Percentiles rank a stretch among this genome's conserved stretches.
These are phyloP conservation scores for Escallonia rubra DNA, from an alignment of 129 eudicot species.

Conservation along the genomic window DNA sequence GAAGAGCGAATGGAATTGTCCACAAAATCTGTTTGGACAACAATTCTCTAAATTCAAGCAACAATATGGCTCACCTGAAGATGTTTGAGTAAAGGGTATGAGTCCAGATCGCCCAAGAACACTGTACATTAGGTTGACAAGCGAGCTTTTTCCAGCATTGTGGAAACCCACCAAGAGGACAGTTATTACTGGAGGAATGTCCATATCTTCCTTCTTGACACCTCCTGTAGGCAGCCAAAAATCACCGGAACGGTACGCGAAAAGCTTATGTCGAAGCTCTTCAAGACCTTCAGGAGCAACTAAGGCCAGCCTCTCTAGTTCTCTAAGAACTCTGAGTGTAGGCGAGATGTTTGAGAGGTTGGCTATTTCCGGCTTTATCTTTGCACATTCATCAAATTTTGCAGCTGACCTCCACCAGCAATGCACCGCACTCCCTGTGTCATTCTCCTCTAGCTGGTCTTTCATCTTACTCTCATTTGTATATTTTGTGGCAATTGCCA, in stretches of 20 bases:
- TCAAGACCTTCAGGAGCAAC: conserved; percentile 13
- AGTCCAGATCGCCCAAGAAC: conserved; percentile 27
- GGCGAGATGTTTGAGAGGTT: conserved; percentile 11
- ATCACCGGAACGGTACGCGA: conserved; percentile 20
- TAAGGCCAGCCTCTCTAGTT: conserved; percentile 20
- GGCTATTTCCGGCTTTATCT: background rate
- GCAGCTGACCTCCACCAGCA: conserved; percentile 19
- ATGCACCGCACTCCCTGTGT: background rate
- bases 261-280: conserved; percentile 27
- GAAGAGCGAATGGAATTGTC: background rate
- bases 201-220: conserved; percentile 16
- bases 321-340: conserved; percentile 6
- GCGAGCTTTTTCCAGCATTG: conserved; percentile 27
- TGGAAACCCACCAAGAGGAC: conserved; percentile 23
- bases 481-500: no score
- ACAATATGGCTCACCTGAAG: background rate
- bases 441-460: background rate
- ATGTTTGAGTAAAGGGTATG: conserved; percentile 28
- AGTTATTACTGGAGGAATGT: conserved; percentile 14
- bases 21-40: background rate
- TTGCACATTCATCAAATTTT: conserved; percentile 11
- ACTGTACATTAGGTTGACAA: conserved; percentile 30
- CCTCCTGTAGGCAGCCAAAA: conserved; percentile 27
- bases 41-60: background rate
- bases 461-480: background rate